A percentile compares a stretch with the other conserved stretches of the same genome.
These are phyloP conservation scores for Escovopsis weberi DNA, from an alignment of 2,329 filamentous ascomycete genomes.

Conservation along the genomic window DNA sequence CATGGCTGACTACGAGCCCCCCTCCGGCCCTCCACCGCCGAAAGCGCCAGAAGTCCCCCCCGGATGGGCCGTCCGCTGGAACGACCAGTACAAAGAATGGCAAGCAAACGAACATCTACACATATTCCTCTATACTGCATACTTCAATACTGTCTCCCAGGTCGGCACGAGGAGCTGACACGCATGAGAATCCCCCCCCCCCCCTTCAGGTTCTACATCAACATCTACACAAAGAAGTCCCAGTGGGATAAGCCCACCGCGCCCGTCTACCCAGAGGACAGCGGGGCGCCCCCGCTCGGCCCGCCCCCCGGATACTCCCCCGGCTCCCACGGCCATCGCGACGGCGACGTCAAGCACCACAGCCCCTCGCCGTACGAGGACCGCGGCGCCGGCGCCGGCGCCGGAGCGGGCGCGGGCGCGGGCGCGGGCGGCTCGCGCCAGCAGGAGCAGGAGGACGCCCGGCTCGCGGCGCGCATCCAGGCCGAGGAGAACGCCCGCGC, in stretches of 20 bases:
- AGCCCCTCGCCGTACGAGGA: constrained; percentile 40
- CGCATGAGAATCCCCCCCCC: too few relatives aligned
- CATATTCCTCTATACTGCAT: background rate
- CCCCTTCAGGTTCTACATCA: constrained; percentile 66
- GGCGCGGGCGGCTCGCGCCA: constrained; percentile 19
- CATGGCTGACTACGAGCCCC: constrained; percentile 42
- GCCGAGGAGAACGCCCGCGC: constrained; percentile 64
- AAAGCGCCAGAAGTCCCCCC: constrained; percentile 45
- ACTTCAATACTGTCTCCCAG: background rate
- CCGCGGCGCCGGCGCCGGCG: constrained; percentile 18
- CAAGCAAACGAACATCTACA: constrained; percentile 13
- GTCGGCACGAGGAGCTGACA: too few relatives aligned
- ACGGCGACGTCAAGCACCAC: constrained; percentile 50
- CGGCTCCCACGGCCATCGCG: constrained; percentile 20
- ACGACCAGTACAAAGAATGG: constrained; percentile 81
- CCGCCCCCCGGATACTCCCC: constrained; percentile 50
- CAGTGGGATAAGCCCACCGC: constrained; percentile 77
- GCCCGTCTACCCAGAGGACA: constrained; percentile 41
- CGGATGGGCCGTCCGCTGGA: constrained; percentile 77
- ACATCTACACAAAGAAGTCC: constrained; percentile 73
- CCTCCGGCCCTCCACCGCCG: constrained; percentile 40
- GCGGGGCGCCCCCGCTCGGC: constrained; percentile 37
- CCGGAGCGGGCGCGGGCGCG: constrained; percentile 18
- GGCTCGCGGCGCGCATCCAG: constrained; percentile 62
- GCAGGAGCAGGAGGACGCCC: constrained; percentile 48